Evolutionary conservation across 2,329 filamentous ascomycete species (phyloP).

Genomic region (Colletotrichum viniferum): DNA sequence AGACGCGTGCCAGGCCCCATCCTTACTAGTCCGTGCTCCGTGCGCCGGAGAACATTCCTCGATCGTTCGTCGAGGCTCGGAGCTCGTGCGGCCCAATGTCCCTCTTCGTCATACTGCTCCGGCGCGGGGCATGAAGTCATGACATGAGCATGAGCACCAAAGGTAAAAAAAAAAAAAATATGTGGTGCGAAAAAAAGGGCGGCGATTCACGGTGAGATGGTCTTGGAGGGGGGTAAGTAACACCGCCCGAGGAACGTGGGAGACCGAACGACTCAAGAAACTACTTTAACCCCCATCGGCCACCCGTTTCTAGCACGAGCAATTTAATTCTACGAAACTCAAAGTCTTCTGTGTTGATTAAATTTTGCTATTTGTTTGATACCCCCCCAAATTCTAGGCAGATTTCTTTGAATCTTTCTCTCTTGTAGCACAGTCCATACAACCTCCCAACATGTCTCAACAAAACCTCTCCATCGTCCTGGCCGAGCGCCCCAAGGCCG

Average conservation of each 20-base stretch:
- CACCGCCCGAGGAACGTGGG: not conserved
- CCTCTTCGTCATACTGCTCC: constrained; percentile 13
- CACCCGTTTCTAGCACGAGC: not conserved
- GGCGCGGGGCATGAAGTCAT: constrained; percentile 19
- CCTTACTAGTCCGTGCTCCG: constrained; percentile 19
- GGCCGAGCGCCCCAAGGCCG: constrained; percentile 63
- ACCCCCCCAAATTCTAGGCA: not conserved
- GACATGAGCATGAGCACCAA: constrained; percentile 6
- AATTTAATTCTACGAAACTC: not conserved
- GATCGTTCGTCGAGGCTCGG: constrained; percentile 13
- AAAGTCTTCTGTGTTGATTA: not conserved
- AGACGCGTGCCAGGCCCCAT: constrained; percentile 4
- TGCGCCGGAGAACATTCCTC: constrained; percentile 20
- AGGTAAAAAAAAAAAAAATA: not conserved
- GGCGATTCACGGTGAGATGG: not conserved
- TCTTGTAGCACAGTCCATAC: not conserved
- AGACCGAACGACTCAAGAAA: not conserved
- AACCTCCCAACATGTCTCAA: constrained; percentile 38
- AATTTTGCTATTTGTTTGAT: not conserved
- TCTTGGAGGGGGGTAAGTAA: not conserved
- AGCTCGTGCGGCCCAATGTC: constrained; percentile 16
- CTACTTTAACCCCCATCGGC: not conserved
- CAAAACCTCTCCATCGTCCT: constrained; percentile 61
- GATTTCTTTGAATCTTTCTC: not conserved
- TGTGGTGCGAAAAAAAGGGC: not conserved